These are phyloP conservation scores for Trichoderma orchidacearum DNA, from an alignment of 495 filamentous ascomycete genomes.

Conservation along the genomic window DNA sequence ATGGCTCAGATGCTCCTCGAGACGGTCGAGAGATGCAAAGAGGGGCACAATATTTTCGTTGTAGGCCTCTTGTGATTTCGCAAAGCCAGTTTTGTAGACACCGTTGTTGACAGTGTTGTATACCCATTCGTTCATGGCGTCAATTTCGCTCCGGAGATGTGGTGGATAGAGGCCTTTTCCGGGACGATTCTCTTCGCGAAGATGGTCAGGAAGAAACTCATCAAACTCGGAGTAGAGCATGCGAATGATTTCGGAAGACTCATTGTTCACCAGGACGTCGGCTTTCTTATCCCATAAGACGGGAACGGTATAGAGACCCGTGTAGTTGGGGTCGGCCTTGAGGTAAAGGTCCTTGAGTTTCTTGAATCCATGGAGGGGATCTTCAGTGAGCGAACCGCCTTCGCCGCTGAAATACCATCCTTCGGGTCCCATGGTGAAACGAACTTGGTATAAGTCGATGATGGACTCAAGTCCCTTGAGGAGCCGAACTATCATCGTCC, in stretches of 20 bases:
- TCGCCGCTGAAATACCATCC: conserved; percentile 57
- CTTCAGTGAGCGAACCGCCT: conserved; percentile 35
- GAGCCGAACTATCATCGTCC: conserved; percentile 46
- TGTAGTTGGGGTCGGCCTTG: conserved; percentile 46
- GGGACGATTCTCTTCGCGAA: conserved; percentile 38
- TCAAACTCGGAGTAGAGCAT: conserved; percentile 62
- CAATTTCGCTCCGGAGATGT: conserved; percentile 47
- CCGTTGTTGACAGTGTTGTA: conserved; percentile 81
- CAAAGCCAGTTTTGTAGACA: conserved; percentile 47
- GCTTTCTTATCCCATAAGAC: conserved; percentile 57
- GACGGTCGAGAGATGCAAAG: conserved; percentile 55
- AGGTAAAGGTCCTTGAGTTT: conserved; percentile 51
- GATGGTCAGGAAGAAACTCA: conserved; percentile 46
- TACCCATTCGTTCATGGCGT: conserved; percentile 67
- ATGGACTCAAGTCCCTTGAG: conserved; percentile 54
- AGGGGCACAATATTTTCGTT: conserved; percentile 49
- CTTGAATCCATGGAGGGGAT: conserved; percentile 50
- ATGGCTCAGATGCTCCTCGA: conserved; percentile 50
- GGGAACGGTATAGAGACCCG: conserved; percentile 56
- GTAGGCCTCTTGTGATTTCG: conserved; percentile 53
- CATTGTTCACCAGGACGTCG: conserved; percentile 59
- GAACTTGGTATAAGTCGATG: conserved; percentile 43
- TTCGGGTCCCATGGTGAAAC: conserved; percentile 33
- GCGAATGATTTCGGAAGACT: conserved; percentile 63
- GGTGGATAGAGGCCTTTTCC: conserved; percentile 42